These are phyloP conservation scores for Zelopaecilomyces penicillatus DNA, from an alignment of 2,329 filamentous ascomycete species.

Conservation along the genomic window DNA sequence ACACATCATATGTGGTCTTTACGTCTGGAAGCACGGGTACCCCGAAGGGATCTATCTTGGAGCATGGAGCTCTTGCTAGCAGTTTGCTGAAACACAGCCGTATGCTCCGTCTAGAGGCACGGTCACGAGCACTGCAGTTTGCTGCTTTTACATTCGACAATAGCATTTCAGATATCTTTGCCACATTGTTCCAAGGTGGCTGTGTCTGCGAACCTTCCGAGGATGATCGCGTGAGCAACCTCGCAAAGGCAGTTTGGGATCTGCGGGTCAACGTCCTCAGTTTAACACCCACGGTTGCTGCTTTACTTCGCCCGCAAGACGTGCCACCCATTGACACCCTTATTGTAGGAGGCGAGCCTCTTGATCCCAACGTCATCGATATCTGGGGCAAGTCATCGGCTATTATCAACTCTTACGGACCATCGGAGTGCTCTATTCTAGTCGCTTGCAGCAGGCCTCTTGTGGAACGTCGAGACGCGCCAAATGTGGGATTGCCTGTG, in stretches of 20 bases:
- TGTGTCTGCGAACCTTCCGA: slow-evolving; percentile 11
- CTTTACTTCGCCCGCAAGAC: slow-evolving; percentile 2
- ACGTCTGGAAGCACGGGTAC: slow-evolving; percentile 12
- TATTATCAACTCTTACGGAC: slow-evolving; percentile 21
- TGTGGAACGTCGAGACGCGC: not conserved
- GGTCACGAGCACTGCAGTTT: slow-evolving; percentile 6
- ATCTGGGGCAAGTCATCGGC: slow-evolving; percentile 6
- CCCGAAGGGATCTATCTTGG: slow-evolving; percentile 11
- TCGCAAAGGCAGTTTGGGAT: slow-evolving; percentile 5
- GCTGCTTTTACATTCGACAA: slow-evolving; percentile 12
- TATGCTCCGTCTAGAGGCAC: not conserved
- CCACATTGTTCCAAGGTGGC: slow-evolving; percentile 4
- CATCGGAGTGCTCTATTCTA: slow-evolving; percentile 1
- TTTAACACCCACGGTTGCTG: slow-evolving; percentile 7
- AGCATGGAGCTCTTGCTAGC: slow-evolving; percentile 3
- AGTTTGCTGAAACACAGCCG: not conserved
- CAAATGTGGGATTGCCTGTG: slow-evolving; percentile 1
- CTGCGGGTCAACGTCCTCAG: slow-evolving; percentile 6
- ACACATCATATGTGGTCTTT: slow-evolving; percentile 9
- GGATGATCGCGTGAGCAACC: slow-evolving; percentile 6
- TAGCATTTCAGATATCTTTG: slow-evolving; percentile 7
- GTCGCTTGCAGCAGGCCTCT: not conserved
- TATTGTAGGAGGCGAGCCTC: slow-evolving; percentile 3
- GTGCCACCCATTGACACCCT: slow-evolving; percentile 7
- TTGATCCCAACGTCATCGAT: not conserved